Percentiles rank a stretch among this genome's conserved stretches.
Evolutionary conservation across 371 early-diverging fungal genomes (phyloP).

Genomic region (Lichtheimia ornata): DNA sequence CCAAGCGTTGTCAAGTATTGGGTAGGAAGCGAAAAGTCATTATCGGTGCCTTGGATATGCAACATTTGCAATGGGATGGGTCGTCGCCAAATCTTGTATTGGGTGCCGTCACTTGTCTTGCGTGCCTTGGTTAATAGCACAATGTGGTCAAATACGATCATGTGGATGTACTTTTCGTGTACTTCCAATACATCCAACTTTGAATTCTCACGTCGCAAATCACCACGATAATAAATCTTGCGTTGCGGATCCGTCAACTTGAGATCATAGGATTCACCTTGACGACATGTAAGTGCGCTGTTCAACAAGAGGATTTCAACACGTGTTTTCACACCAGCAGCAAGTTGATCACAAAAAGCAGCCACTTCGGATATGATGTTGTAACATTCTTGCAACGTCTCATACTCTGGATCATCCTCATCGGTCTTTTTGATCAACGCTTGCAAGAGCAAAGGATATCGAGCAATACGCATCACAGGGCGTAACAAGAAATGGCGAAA

Average conservation of each 20-base stretch:
- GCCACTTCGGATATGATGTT: slow-evolving; percentile 30
- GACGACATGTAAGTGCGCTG: slow-evolving; percentile 36
- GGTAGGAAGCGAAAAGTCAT: slow-evolving; percentile 10
- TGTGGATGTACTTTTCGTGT: slow-evolving; percentile 58
- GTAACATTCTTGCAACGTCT: slow-evolving; percentile 68
- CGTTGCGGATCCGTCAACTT: slow-evolving; percentile 69
- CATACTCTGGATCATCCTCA: slow-evolving; percentile 71
- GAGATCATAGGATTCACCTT: slow-evolving; percentile 57
- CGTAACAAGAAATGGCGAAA: slow-evolving; percentile 36
- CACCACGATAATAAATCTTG: slow-evolving; percentile 71
- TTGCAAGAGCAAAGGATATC: slow-evolving; percentile 81
- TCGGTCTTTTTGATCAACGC: slow-evolving; percentile 77
- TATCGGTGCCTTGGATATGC: slow-evolving; percentile 11
- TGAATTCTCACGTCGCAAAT: slow-evolving; percentile 60
- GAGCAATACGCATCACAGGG: slow-evolving; percentile 80
- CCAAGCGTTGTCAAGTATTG: background rate
- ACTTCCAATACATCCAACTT: slow-evolving; percentile 43
- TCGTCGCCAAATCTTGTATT: slow-evolving; percentile 57
- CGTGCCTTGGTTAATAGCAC: slow-evolving; percentile 72
- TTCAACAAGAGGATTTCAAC: slow-evolving; percentile 16
- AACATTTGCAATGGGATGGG: slow-evolving; percentile 61
- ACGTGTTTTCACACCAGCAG: slow-evolving; percentile 12
- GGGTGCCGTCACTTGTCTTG: slow-evolving; percentile 31
- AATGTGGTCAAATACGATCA: slow-evolving; percentile 83
- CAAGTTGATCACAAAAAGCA: slow-evolving; percentile 24